Conservation (phyloP, 2,329 filamentous ascomycete genomes). For the Dactylonectria macrodidyma region DNA sequence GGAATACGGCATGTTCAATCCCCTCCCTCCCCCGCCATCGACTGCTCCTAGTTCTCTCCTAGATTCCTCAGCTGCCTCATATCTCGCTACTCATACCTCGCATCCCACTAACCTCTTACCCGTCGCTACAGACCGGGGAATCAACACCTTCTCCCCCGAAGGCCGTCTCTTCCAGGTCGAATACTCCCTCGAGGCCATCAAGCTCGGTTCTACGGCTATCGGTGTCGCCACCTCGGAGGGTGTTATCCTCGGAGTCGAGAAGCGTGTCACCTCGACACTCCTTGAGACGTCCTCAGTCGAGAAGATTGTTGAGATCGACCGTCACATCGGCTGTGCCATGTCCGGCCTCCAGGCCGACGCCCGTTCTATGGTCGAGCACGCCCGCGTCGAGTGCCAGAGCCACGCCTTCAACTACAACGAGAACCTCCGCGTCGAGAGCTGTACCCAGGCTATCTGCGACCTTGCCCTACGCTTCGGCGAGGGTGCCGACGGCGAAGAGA, state of each 20-base stretch:
- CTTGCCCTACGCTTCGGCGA: constrained; percentile 96
- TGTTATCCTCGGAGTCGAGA: constrained; percentile 97
- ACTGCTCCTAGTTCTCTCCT: constrained; percentile 28
- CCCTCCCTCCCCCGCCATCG: constrained; percentile 41
- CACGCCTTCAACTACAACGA: constrained; percentile 99
- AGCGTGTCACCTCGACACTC: constrained; percentile 97
- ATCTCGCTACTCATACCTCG: constrained; percentile 17
- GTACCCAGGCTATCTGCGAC: constrained; percentile 98
- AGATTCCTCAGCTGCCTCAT: not conserved
- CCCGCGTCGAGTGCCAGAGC: constrained; percentile 96
- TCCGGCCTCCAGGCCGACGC: constrained; percentile 97
- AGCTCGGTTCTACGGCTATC: constrained; percentile 98
- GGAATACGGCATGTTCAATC: constrained; percentile 88
- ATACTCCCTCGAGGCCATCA: constrained; percentile 99
- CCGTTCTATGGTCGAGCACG: constrained; percentile 97
- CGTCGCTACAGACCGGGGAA: constrained; percentile 84
- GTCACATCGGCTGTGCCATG: constrained; percentile 99
- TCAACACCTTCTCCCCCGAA: constrained; percentile 99
- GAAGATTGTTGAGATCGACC: constrained; percentile 99
- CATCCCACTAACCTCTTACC: constrained; percentile 37
- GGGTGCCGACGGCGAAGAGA: constrained; percentile 97
- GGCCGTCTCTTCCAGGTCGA: constrained; percentile 99
- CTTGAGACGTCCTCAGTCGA: constrained; percentile 98
- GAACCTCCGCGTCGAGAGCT: constrained; percentile 94
- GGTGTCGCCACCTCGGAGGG: constrained; percentile 96